phyloP scores from a whole-genome alignment of 78 protist genomes.

The Isochrysis galbana region DNA sequence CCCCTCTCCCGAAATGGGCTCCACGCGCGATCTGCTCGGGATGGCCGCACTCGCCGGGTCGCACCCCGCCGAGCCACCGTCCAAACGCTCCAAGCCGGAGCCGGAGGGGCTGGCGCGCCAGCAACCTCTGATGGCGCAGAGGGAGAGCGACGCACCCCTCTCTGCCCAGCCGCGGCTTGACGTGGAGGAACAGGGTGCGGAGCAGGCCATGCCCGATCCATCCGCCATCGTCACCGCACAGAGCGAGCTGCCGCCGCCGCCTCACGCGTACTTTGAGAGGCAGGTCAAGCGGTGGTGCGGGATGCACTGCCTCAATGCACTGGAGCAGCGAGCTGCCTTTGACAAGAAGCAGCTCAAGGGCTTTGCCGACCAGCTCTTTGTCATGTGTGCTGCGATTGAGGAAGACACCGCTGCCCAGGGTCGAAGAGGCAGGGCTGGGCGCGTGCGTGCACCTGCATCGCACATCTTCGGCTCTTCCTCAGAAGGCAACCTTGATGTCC shows the following conservation, averaged over 20 bases:
- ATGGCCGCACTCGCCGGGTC: too few relatives aligned
- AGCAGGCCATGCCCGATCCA: too few relatives aligned
- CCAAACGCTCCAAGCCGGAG: too few relatives aligned
- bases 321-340: neutral
- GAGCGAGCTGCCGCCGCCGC: neutral
- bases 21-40: too few relatives aligned
- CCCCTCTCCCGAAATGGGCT: too few relatives aligned
- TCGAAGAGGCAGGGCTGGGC: neutral
- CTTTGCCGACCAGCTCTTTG: neutral
- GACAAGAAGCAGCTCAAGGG: neutral
- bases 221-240: too few relatives aligned
- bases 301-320: neutral
- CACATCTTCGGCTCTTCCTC: neutral
- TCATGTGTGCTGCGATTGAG: neutral
- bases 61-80: too few relatives aligned
- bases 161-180: too few relatives aligned
- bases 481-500: neutral
- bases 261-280: neutral
- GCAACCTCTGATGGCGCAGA: too few relatives aligned
- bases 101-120: too few relatives aligned
- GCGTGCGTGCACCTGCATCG: neutral
- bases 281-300: neutral
- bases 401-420: neutral
- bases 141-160: too few relatives aligned
- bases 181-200: too few relatives aligned